Percentiles rank a stretch among this genome's conserved stretches.
phyloP scores from a whole-genome alignment of 805 yeast genomes.

The Kluyveromyces lactis region DNA sequence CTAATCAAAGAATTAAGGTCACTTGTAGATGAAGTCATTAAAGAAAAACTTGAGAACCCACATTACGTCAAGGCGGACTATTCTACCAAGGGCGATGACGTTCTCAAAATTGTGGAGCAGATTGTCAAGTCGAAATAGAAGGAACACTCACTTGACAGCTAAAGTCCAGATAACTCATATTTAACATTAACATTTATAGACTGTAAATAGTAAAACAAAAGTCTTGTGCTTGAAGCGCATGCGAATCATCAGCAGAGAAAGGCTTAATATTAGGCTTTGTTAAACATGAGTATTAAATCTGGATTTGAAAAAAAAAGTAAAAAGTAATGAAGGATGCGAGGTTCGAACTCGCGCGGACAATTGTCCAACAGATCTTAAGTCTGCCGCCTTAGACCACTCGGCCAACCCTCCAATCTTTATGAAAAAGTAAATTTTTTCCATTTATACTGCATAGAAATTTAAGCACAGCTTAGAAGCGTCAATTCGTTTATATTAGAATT shows the following conservation, averaged over 20 bases:
- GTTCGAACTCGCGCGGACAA: constrained; percentile 36
- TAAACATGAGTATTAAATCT: too few species aligned
- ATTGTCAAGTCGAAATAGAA: constrained; percentile 21
- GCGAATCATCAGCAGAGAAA: too few species aligned
- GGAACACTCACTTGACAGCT: too few species aligned
- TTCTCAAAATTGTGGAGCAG: constrained; percentile 35
- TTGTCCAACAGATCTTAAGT: constrained; percentile 35
- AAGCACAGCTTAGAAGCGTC: too few species aligned
- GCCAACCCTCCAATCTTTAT: constrained; percentile 31
- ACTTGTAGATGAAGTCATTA: constrained; percentile 60
- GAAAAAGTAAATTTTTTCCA: background rate
- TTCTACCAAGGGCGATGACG: constrained; percentile 26
- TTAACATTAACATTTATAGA: too few species aligned
- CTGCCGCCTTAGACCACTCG: constrained; percentile 37
- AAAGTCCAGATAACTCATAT: too few species aligned
- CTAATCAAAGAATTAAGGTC: constrained; percentile 61
- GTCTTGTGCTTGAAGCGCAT: too few species aligned
- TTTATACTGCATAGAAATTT: too few species aligned
- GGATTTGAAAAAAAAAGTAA: constrained; percentile 1
- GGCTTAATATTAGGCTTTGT: too few species aligned
- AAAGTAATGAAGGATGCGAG: constrained; percentile 32
- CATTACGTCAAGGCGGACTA: constrained; percentile 16
- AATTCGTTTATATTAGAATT: too few species aligned
- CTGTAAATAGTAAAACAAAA: too few species aligned
- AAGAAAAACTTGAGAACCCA: constrained; percentile 49